Evolutionary conservation across 768 basidiomycete species (phyloP), one percentile per base, ranked within the genome.

Genomic region (Suillus lakei): DNA sequence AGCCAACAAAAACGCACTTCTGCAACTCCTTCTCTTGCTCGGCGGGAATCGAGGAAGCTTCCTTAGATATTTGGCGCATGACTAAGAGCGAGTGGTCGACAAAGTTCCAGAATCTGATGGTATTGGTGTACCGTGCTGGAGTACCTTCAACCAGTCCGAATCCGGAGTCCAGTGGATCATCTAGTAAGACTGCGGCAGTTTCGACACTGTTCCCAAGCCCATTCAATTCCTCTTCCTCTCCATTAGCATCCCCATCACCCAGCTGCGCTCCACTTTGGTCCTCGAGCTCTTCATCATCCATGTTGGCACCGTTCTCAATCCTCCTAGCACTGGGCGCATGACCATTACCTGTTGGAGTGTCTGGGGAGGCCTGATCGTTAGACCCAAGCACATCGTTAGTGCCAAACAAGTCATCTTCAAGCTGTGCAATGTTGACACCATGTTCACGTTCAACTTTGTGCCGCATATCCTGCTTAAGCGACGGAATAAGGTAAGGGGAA

Each of bases 401-500:
- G 5, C 26, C 23, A n/a, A 46, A 46, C 5, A 46, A 46, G 9
- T 46, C 46, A 23, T 12, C 16, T 30, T 60, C 18, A 26, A 64
- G 63, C 55, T 4, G 9, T n/a, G 48, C 56, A 5, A 64, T 43
- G 26, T 59, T 26, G 36, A 64, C 46, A 32, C 46, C 39, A 10
- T 60, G 56, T 41, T 34, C 36, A 3, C 26, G 4, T 21, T 43
- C 56, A 8, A 64, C 43, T n/a, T 56, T 60, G 13, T 13, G 16
- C 43, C 58, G 64, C n/a, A 64, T 10, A 32, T 61, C 64, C 15
- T 28, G 23, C 39, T 61, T 28, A 6, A 64, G 34, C 3, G 43
- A 59, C 3, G 30, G 41, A 36, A 60, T 21, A 32, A 64, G 55
- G 55, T 64, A 60, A 30, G 38, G 21, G 30, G 64, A 60, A 36